Evolutionary conservation across 2,329 filamentous ascomycete genomes (phyloP), one percentile per base, ranked within the genome.

Genomic region (Didymella pomorum): DNA sequence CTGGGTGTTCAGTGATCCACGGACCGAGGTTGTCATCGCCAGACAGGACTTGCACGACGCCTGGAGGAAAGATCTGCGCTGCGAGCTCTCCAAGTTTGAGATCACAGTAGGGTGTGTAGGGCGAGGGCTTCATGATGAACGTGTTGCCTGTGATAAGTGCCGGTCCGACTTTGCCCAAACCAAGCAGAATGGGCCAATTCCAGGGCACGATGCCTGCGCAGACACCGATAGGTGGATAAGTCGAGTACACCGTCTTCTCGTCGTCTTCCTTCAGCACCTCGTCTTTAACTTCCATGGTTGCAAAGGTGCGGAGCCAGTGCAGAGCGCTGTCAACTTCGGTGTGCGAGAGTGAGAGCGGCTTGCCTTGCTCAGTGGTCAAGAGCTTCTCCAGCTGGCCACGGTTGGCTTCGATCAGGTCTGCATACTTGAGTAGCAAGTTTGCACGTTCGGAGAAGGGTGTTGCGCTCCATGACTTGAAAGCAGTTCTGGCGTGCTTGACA

Each of bases 21-120:
- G 86, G 85, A 1, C 87, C 86, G 2, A 89, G 80, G 42, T 79
- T 77, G 63, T 88, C 86, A 39, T 84, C 84, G 4, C 87, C 87
- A 43, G 82, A 83, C 2, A 89, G 72, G 0, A 80, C 83, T 62
- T 88, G 86, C 0, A 89, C 71, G 4, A 89, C 85, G 26, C 87
- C 87, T 0, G 84, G 83, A 0, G 86, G 86, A 72, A 88, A 86
- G 71, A 87, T 79, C 12, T 80, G 70, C 52, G 83, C 79, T 0
- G 80, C 84, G 1, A 89, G 70, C 70, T 89, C 86, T 6, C 81
- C 83, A 5, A 87, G 67, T 71, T 89, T 89, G 25, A 89, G 77
- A 10, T 79, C 78, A 7, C 79, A 80, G 68, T 87, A 87, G 0
- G 84, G 85, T 0, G 85, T 85, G 67, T 82, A 86, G 64, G 69